Base-by-base conservation (phyloP, 2,329 filamentous ascomycete genomes). In the Didymella exigua region DNA sequence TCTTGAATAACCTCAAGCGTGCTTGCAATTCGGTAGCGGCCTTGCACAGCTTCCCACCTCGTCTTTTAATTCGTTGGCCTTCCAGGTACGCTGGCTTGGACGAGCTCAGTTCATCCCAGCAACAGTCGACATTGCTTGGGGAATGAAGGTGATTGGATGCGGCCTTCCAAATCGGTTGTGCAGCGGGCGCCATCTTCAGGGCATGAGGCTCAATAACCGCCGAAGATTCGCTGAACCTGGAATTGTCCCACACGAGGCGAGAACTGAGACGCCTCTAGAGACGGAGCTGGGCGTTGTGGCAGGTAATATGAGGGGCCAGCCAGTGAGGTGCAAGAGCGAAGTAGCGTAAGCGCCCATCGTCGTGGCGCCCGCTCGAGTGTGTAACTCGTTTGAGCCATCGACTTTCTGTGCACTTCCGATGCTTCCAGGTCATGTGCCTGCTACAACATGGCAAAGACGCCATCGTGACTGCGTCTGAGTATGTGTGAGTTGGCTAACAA, bases 201-300 rank as follows among this genome's bases (percentile, higher is more conserved):
- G 45, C 50, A 63, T 61, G 65, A 68, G 63, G 65, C 65, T 69
- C 63, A 59, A 56, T 73, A 75, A 66, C 63, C 71, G 71, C 71
- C 67, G 55, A 63, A 64, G 68, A 75, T 73, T 73, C 68, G 72
- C 66, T 73, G 63, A 61, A 47, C 43, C 53, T 60, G 31, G 59
- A 67, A 62, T 69, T 72, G 68, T 68, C 67, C 66, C 61, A 70
- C 67, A 62, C 61, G 65, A 66, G 62, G 62, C 58, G 58, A 65
- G 53, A 69, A 66, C 66, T 70, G 71, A 75, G 71, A 74, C 72
- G 71, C 65, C 65, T 67, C 61, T 60, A 67, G 63, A 67, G 57
- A 61, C 58, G 49, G 59, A 62, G 58, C 55, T 68, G 60, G 67
- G 63, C 44, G 63, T 70, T 60, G 66, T 67, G 64, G 68, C 62